These are phyloP conservation scores for Fusarium tjaetaba DNA, from an alignment of 2,329 filamentous ascomycete species.

Conservation along the genomic window DNA sequence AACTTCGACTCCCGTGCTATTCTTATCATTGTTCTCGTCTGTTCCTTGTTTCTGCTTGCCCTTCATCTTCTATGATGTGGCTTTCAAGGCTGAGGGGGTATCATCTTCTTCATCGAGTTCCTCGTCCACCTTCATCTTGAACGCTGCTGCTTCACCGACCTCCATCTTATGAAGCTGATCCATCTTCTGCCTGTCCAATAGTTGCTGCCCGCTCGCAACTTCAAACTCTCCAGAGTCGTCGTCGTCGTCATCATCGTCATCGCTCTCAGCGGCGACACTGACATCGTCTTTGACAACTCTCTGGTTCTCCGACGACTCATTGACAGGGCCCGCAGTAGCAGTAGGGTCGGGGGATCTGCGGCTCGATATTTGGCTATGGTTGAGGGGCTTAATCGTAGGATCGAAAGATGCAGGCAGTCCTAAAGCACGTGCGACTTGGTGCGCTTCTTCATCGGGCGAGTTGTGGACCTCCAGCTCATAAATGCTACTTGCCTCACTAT, in stretches of 20 bases:
- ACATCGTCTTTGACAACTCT: slow-evolving; percentile 39
- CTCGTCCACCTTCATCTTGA: slow-evolving; percentile 53
- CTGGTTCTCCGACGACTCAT: slow-evolving; percentile 33
- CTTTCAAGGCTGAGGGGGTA: slow-evolving; percentile 39
- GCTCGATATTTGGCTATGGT: slow-evolving; percentile 40
- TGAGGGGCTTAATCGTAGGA: slow-evolving; percentile 69
- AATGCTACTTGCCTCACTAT: slow-evolving; percentile 61
- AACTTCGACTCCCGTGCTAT: not conserved
- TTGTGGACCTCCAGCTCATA: slow-evolving; percentile 66
- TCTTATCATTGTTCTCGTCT: not conserved
- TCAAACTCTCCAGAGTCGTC: slow-evolving; percentile 58
- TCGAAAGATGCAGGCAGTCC: slow-evolving; percentile 71
- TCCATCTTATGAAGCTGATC: slow-evolving; percentile 69
- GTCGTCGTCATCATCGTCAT: slow-evolving; percentile 51
- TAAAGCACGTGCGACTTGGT: slow-evolving; percentile 70
- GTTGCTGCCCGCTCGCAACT: slow-evolving; percentile 55
- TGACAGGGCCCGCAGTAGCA: slow-evolving; percentile 6
- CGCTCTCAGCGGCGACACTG: slow-evolving; percentile 51
- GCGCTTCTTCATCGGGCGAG: slow-evolving; percentile 70
- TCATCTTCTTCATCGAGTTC: slow-evolving; percentile 54
- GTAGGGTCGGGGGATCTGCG: slow-evolving; percentile 30
- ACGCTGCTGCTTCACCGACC: slow-evolving; percentile 65
- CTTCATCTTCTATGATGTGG: slow-evolving; percentile 47
- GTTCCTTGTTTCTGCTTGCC: slow-evolving; percentile 1
- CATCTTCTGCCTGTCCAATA: slow-evolving; percentile 56